Percentiles rank a stretch among this genome's conserved stretches.
Conservation (phyloP, 768 basidiomycete genomes). For the Psilocybe cyanescens region DNA sequence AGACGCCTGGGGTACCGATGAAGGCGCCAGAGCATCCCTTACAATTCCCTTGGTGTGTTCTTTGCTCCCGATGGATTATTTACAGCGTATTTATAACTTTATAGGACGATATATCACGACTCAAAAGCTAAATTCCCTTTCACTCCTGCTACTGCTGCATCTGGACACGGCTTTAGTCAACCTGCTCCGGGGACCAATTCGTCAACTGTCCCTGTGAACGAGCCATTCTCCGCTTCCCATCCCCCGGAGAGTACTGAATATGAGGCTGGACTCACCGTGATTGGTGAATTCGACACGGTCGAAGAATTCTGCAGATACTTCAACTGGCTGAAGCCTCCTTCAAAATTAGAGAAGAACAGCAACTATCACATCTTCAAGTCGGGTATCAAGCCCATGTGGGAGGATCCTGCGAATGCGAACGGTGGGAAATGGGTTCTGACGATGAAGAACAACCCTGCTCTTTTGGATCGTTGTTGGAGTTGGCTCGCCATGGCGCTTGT, state of each 20-base stretch:
- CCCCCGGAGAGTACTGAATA: constrained; percentile 74
- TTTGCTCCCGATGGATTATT: constrained; percentile 10
- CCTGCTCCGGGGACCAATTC: constrained; percentile 21
- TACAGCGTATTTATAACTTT: neutral
- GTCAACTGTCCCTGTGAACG: constrained; percentile 23
- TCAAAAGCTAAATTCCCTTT: constrained; percentile 74
- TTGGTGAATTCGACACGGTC: constrained; percentile 91
- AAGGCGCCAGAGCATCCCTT: constrained; percentile 84
- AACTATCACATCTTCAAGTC: constrained; percentile 97
- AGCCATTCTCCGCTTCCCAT: constrained; percentile 35
- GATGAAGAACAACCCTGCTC: constrained; percentile 80
- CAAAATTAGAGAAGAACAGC: constrained; percentile 83
- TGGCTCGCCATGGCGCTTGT: constrained; percentile 93
- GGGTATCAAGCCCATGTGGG: constrained; percentile 98
- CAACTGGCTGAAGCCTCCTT: constrained; percentile 94
- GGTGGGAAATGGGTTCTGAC: constrained; percentile 97
- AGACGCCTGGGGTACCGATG: constrained; percentile 74
- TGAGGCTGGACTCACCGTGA: constrained; percentile 83
- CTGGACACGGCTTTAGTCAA: constrained; percentile 22
- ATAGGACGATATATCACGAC: constrained; percentile 91
- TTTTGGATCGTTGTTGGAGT: constrained; percentile 88
- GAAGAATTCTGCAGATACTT: constrained; percentile 91
- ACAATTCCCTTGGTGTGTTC: constrained; percentile 78
- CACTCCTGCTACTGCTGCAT: constrained; percentile 45
- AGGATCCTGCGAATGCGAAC: constrained; percentile 88